Conservation (phyloP, 352 stramenopile genomes). For the Globisporangium spinosum region DNA sequence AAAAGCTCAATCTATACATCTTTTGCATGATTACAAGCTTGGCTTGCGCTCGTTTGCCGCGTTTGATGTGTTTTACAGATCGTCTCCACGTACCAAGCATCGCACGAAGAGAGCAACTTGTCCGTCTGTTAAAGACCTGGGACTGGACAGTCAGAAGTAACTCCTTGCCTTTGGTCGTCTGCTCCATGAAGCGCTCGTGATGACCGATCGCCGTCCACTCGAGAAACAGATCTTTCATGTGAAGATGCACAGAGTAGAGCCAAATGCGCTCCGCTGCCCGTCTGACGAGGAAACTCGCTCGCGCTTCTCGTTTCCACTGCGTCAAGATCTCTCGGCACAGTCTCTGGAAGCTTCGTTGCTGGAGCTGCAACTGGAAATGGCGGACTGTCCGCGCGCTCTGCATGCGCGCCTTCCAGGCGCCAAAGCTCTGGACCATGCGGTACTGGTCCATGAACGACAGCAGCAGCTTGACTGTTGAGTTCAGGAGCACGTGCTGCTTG, state of each 20-base stretch:
- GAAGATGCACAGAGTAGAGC: constrained; percentile 32
- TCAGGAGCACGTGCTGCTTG: not conserved
- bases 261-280: constrained; percentile 34
- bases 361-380: constrained; percentile 20
- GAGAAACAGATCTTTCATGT: constrained; percentile 32
- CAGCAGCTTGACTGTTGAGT: not conserved
- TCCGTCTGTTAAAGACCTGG: constrained; percentile 37
- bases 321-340: constrained; percentile 12
- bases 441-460: constrained; percentile 6
- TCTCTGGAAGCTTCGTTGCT: not conserved
- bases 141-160: constrained; percentile 30
- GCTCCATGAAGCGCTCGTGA: constrained; percentile 13
- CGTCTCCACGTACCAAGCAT: constrained; percentile 31
- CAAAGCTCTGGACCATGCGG: constrained; percentile 20
- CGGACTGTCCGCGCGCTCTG: constrained; percentile 17
- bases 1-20: not conserved
- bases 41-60: constrained; percentile 12
- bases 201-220: constrained; percentile 24
- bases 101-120: constrained; percentile 21
- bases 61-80: constrained; percentile 9
- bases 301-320: constrained; percentile 24
- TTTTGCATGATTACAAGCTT: constrained; percentile 20
- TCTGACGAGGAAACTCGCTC: constrained; percentile 28
- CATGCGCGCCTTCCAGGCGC: constrained; percentile 20
- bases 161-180: constrained; percentile 21